Percentiles rank a stretch among this genome's conserved stretches.
phyloP scores from a whole-genome alignment of 2,329 filamentous ascomycete genomes.

The Pseudogymnoascus sp. region DNA sequence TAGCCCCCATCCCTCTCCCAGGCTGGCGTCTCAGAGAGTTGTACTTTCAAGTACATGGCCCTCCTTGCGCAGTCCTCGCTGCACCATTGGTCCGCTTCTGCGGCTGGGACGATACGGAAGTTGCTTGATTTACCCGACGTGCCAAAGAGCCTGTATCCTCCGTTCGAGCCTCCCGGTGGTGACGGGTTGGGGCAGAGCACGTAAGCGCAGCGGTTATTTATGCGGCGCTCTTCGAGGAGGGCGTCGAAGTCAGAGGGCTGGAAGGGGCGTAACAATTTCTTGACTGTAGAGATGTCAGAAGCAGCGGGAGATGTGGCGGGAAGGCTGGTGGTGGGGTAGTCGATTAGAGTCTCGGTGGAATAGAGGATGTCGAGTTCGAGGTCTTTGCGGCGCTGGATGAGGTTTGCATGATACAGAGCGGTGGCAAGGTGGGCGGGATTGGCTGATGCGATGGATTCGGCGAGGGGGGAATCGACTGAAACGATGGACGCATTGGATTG shows the following conservation, averaged over 20 bases:
- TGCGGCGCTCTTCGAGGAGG: slow-evolving; percentile 80
- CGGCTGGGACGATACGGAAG: slow-evolving; percentile 60
- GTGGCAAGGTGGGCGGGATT: slow-evolving; percentile 34
- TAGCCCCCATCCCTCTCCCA: slow-evolving; percentile 58
- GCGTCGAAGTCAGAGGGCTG: slow-evolving; percentile 85
- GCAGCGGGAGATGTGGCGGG: slow-evolving; percentile 43
- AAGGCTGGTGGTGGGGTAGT: slow-evolving; percentile 34
- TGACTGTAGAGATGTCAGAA: slow-evolving; percentile 58
- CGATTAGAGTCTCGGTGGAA: slow-evolving; percentile 53
- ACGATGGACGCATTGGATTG: slow-evolving; percentile 16
- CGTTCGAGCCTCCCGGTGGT: slow-evolving; percentile 45
- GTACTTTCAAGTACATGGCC: slow-evolving; percentile 79
- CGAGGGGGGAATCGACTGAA: slow-evolving; percentile 35
- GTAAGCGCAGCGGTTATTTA: slow-evolving; percentile 76
- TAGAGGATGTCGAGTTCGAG: slow-evolving; percentile 66
- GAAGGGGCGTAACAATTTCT: slow-evolving; percentile 60
- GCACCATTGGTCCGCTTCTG: slow-evolving; percentile 81
- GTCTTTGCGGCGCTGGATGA: slow-evolving; percentile 75
- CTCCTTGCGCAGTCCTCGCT: slow-evolving; percentile 67
- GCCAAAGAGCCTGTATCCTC: slow-evolving; percentile 59
- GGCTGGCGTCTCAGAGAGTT: slow-evolving; percentile 75
- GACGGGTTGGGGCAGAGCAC: slow-evolving; percentile 64
- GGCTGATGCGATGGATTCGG: slow-evolving; percentile 38
- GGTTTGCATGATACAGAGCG: slow-evolving; percentile 72
- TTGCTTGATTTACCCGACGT: slow-evolving; percentile 42